A percentile compares a stretch with the other conserved stretches of the same genome.
Conservation (phyloP, 1,284 basidiomycete genomes). For the Cutaneotrichosporon cavernicola region DNA sequence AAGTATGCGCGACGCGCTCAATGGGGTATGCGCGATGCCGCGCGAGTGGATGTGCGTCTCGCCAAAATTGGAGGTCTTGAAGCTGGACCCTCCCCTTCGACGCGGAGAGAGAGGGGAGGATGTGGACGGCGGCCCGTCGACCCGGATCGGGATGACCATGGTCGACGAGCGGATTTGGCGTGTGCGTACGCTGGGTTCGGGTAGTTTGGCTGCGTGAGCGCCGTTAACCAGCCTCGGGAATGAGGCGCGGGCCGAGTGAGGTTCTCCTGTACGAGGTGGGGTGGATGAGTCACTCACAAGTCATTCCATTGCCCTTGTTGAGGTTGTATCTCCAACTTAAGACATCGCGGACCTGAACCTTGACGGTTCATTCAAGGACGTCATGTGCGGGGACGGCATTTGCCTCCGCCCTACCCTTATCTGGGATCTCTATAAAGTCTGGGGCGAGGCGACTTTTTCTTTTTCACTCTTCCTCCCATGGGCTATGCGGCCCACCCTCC, state of each 20-base stretch:
- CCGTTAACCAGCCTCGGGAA: neutral
- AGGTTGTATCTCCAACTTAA: neutral
- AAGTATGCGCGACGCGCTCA: neutral
- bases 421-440: neutral
- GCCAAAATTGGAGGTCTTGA: neutral
- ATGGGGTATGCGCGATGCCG: neutral
- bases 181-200: neutral
- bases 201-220: neutral
- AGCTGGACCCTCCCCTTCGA: neutral
- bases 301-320: constrained; percentile 20
- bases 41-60: neutral
- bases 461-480: neutral
- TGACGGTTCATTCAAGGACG: neutral
- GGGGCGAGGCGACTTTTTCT: neutral
- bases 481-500: neutral
- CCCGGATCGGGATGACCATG: constrained; percentile 6
- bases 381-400: constrained; percentile 8
- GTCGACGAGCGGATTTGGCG: constrained; percentile 39
- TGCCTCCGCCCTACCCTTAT: constrained; percentile 11
- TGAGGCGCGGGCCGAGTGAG: neutral
- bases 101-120: neutral
- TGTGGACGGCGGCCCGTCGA: neutral
- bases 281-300: constrained; percentile 8
- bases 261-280: neutral
- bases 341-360: neutral